Base-by-base conservation (phyloP, 2,329 filamentous ascomycete genomes). In the Fusarium aywerte region DNA sequence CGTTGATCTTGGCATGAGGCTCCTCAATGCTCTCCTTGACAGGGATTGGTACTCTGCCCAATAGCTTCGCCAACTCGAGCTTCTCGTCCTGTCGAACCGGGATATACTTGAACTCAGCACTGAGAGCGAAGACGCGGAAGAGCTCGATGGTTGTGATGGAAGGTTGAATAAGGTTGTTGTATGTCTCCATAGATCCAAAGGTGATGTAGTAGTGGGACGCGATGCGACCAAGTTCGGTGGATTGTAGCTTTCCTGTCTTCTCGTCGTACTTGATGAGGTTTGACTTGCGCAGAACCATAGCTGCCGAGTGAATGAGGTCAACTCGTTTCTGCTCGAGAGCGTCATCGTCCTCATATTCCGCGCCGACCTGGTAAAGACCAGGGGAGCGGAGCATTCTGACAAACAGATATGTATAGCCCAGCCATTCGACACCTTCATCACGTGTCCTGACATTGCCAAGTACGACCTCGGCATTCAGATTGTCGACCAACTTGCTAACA, bases 191-290 rank as follows among this genome's bases (percentile, higher is more conserved):
- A 15, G 95, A 98, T 70, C 89, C 92, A 78, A 97, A 89, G 0
- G 93, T 96, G 75, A 99, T 97, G 82, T 99, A 99, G 83, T 99
- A 99, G 78, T 99, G 96, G 15, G 95, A 98, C 7, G 96, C 92
- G 70, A 99, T 96, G 39, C 96, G 90, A 51, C 96, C 96, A 54
- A 99, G 89, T 77, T 99, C 96, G 0, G 96, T 99, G 5, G 92
- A 88, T 78, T 97, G 93, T 31, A 99, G 80, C 73, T 89, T 92
- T 25, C 96, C 96, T 2, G 90, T 90, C 79, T 96, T 96, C 78
- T 96, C 96, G 73, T 99, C 96, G 75, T 99, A 99, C 75, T 97
- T 97, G 78, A 97, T 85, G 9, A 99, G 85, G 62, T 90, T 93
- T 4, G 93, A 93, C 75, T 92, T 96, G 74, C 96, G 93, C 12